Evolutionary conservation across 495 filamentous ascomycete species (phyloP), one percentile per base, ranked within the genome.

Genomic region (Xylaria venustula): DNA sequence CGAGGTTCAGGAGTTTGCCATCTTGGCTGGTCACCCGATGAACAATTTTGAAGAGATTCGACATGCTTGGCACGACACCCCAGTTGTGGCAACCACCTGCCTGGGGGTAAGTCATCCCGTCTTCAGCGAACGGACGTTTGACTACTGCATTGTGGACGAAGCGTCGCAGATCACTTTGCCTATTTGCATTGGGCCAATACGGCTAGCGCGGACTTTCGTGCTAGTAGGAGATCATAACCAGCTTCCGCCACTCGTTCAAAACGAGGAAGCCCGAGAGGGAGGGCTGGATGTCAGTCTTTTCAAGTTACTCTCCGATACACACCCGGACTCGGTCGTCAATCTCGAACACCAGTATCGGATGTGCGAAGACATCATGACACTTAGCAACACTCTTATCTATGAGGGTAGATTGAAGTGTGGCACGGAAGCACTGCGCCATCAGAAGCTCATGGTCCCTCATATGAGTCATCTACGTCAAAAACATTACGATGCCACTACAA

Each of bases 61-160:
- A 56, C 82, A 84, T 47, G 85, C 88, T 4, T 97, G 94, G 80
- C 87, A 91, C 64, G 84, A 87, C 47, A 89, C 88, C 2, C 90
- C 89, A 9, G 84, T 98, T 40, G 94, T 98, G 8, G 94, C 94
- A 17, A 96, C 94, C 4, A 98, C 94, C 0, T 98, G 94, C 66
- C 81, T 98, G 17, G 91, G 92, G 2, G 88, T 97, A 67, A 91
- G 87, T 71, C 93, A 98, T 70, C 82, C 84, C 17, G 77, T 98
- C 41, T 98, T 98, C 77, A 88, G 81, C 58, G 88, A 92, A 62
- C 89, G 94, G 8, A 87, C 87, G 7, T 98, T 98, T 62, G 94
- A 98, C 75, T 97, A 97, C 71, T 98, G 94, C 65, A 97, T 98
- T 62, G 92, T 98, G 2, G 94, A 98, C 66, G 94, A 98, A 73